A percentile compares a stretch with the other conserved stretches of the same genome.
Evolutionary conservation across 768 basidiomycete species (phyloP).

Genomic region (Mrakia hoshinonis): DNA sequence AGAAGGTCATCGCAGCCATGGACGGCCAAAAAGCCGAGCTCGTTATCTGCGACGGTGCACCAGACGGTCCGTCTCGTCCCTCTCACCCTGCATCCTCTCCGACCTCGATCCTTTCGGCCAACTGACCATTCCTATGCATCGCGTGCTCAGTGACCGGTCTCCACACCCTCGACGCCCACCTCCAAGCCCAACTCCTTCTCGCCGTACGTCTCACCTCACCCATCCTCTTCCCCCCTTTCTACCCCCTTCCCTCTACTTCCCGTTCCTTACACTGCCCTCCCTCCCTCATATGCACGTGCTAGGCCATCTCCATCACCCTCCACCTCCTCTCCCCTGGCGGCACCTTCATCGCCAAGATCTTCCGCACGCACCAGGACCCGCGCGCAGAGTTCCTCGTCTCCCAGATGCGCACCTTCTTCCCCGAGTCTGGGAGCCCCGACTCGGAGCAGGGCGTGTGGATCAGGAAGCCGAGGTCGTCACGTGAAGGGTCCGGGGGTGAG

Average conservation of each 20-base stretch:
- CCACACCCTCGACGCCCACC: conserved; percentile 46
- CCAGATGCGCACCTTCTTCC: conserved; percentile 43
- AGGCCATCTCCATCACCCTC: conserved; percentile 45
- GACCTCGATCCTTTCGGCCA: background rate
- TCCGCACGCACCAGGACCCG: conserved; percentile 40
- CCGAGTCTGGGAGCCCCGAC: conserved; percentile 26
- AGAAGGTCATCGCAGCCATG: conserved; percentile 42
- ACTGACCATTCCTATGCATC: background rate
- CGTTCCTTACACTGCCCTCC: background rate
- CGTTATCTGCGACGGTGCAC: conserved; percentile 47
- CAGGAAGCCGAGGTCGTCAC: conserved; percentile 44
- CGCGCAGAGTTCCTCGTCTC: conserved; percentile 41
- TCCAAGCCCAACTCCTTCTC: conserved; percentile 45
- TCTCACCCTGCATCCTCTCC: background rate
- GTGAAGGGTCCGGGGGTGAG: conserved; percentile 44
- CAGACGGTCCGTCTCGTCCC: conserved; percentile 39
- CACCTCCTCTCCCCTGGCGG: conserved; percentile 43
- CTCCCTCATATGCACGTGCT: background rate
- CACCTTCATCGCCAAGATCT: conserved; percentile 46
- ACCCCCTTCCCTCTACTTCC: background rate
- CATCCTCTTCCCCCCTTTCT: no score
- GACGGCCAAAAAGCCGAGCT: conserved; percentile 43
- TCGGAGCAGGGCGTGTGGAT: conserved; percentile 41
- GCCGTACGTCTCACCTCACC: conserved; percentile 42
- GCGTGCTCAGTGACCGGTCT: conserved; percentile 43